Evolutionary conservation across 139 green algal genomes (phyloP).

Genomic region (Chlorella sorokiniana): DNA sequence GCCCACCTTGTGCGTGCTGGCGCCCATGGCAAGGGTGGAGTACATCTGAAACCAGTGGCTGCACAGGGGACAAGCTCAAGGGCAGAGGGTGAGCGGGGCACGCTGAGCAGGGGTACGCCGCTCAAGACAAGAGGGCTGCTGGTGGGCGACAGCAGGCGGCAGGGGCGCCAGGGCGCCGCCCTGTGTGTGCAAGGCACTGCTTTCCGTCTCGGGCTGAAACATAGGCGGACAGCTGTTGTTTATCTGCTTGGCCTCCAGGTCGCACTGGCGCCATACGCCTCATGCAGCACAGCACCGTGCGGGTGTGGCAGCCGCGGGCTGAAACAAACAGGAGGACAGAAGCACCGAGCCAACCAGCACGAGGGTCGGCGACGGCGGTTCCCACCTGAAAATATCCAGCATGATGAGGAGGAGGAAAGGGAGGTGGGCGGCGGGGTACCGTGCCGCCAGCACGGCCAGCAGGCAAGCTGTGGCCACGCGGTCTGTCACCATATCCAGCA

Average conservation of each 20-base stretch:
- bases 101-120: too few relatives aligned
- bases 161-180: neutral
- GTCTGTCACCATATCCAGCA: slow-evolving; percentile 99
- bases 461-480: slow-evolving; percentile 88
- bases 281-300: too few relatives aligned
- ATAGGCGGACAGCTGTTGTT: too few relatives aligned
- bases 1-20: slow-evolving; percentile 81
- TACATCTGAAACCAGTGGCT: slow-evolving; percentile 96
- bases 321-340: too few relatives aligned
- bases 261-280: too few relatives aligned
- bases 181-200: too few relatives aligned
- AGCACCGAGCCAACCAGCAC: neutral
- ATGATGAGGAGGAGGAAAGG: slow-evolving; percentile 76
- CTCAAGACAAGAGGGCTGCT: neutral
- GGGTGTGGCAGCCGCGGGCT: too few relatives aligned
- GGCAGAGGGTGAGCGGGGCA: neutral
- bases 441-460: slow-evolving; percentile 74
- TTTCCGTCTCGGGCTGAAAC: too few relatives aligned
- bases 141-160: neutral
- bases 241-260: too few relatives aligned
- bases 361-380: neutral
- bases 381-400: slow-evolving; percentile 84
- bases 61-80: neutral
- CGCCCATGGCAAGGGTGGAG: slow-evolving; percentile 67
- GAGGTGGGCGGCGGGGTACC: slow-evolving; percentile 61